Base-by-base conservation (phyloP, 2,329 filamentous ascomycete genomes). In the Trichoderma semiorbis region DNA sequence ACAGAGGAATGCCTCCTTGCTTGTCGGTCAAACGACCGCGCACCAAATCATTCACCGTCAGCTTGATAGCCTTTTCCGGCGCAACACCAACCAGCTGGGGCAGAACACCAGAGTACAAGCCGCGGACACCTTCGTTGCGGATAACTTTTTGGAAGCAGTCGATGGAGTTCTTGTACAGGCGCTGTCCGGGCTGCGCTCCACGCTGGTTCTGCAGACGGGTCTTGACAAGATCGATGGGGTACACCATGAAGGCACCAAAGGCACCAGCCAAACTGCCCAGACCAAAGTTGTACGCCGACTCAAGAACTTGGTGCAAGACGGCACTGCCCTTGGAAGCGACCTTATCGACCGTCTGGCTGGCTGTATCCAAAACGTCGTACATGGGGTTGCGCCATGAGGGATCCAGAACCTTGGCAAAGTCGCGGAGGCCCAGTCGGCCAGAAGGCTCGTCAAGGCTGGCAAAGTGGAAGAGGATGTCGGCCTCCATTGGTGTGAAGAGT, bases 1-100 rank as follows among this genome's bases (percentile, higher is more conserved):
- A 84, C 77, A 89, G 83, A 78, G 85, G 87, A 78, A 99, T 97
- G 72, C 89, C 85, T 64, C 92, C 92, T 74, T 93, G 88, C 77
- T 94, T 90, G 78, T 94, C 91, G 4, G 91, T 92, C 78, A 95
- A 91, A 75, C 88, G 87, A 10, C 88, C 87, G 78, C 96, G 91
- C 26, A 97, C 94, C 69, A 99, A 84, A 80, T 99, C 96, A 83
- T 99, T 99, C 78, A 99, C 95, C 0, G 96, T 99, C 74, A 99
- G 89, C 86, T 99, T 99, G 85, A 99, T 99, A 76, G 96, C 96
- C 86, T 99, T 99, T 82, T 99, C 96, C 2, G 96, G 96, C n/a
- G 96, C 96, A 60, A 99, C 96, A 81, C 96, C 96, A 74, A 99
- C 93, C 60, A 99, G 88, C 85, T 99, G 96, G 12, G 96, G 96